phyloP scores from a whole-genome alignment of 257 asterid species.

The Coffea eugenioides region DNA sequence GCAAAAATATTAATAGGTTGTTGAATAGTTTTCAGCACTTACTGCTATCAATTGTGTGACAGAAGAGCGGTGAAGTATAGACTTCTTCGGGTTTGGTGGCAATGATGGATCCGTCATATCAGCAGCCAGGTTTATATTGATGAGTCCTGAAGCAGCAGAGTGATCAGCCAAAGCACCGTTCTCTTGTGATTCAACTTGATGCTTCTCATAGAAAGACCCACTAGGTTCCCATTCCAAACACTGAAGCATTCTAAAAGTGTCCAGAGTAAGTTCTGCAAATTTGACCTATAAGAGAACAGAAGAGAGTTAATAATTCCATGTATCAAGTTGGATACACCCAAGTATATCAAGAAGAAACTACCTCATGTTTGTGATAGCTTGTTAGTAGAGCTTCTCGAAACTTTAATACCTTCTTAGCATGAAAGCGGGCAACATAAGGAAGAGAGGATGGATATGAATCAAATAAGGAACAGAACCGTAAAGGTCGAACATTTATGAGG shows the following conservation, averaged over 20 bases:
- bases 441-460: constrained; percentile 87
- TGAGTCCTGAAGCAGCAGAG: constrained; percentile 81
- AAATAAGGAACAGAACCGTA: constrained; percentile 64
- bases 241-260: constrained; percentile 94
- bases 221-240: constrained; percentile 99
- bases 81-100: constrained; percentile 95
- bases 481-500: constrained; percentile 54
- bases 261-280: constrained; percentile 89
- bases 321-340: neutral
- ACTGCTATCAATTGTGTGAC: constrained; percentile 83
- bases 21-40: constrained; percentile 36
- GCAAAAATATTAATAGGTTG: neutral
- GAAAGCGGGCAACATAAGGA: constrained; percentile 81
- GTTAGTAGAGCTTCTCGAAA: constrained; percentile 84
- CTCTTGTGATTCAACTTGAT: constrained; percentile 52
- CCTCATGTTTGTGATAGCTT: constrained; percentile 93
- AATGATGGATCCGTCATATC: constrained; percentile 90
- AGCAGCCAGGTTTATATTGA: constrained; percentile 73
- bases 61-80: constrained; percentile 80
- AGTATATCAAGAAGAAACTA: constrained; percentile 20
- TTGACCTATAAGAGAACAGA: constrained; percentile 55
- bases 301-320: neutral
- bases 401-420: constrained; percentile 88
- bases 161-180: constrained; percentile 63
- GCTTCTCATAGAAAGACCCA: constrained; percentile 74